A percentile compares a stretch with the other conserved stretches of the same genome.
Conservation (phyloP, 768 basidiomycete species). For the Mycena albidolilacea region DNA sequence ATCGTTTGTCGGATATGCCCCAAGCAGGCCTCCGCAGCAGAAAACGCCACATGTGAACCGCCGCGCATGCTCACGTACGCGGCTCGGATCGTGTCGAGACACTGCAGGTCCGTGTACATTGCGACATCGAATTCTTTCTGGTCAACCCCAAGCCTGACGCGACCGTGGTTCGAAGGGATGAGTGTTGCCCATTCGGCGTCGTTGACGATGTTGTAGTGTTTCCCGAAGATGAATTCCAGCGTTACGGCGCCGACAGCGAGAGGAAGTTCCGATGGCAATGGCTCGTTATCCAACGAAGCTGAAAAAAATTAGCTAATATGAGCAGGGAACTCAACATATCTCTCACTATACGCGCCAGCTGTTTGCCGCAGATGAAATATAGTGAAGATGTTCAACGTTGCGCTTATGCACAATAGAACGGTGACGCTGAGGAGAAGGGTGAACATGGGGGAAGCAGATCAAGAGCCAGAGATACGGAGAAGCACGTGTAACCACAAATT, state of each 20-base stretch:
- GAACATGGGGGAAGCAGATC: conserved; percentile 9
- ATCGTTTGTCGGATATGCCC: conserved; percentile 31
- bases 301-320: background rate
- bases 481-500: background rate
- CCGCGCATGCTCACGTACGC: conserved; percentile 95
- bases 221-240: conserved; percentile 82
- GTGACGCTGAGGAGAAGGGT: conserved; percentile 2
- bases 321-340: background rate
- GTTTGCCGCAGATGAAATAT: conserved; percentile 8
- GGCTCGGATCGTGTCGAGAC: conserved; percentile 87
- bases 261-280: conserved; percentile 29
- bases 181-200: conserved; percentile 93
- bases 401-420: conserved; percentile 15
- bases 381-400: conserved; percentile 13
- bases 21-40: conserved; percentile 34
- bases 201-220: conserved; percentile 94
- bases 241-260: conserved; percentile 15
- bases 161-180: conserved; percentile 98
- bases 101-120: conserved; percentile 87
- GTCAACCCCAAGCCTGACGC: conserved; percentile 87
- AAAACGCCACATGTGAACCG: conserved; percentile 61
- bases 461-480: background rate
- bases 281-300: conserved; percentile 8
- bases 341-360: conserved; percentile 3
- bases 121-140: conserved; percentile 84